A percentile compares a stretch with the other conserved stretches of the same genome.
These are phyloP conservation scores for Alternaria consortialis DNA, from an alignment of 2,329 filamentous ascomycete genomes.

Conservation along the genomic window DNA sequence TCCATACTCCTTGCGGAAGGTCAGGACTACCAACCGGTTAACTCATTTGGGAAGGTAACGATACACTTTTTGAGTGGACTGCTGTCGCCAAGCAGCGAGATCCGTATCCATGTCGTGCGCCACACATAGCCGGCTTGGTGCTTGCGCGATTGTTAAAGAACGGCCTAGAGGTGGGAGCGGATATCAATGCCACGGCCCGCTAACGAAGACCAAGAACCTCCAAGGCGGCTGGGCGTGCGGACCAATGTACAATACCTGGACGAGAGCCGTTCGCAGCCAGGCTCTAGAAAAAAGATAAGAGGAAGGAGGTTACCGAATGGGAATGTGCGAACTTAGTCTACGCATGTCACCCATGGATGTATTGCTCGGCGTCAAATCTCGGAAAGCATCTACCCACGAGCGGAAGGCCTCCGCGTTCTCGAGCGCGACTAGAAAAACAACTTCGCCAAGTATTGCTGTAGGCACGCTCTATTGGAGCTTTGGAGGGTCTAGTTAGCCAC, in stretches of 20 bases:
- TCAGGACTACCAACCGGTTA: slow-evolving; percentile 8
- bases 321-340: slow-evolving; percentile 10
- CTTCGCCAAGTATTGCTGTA: accelerated
- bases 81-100: slow-evolving; percentile 9
- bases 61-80: background rate
- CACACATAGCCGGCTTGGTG: slow-evolving; percentile 1
- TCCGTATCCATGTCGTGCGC: background rate
- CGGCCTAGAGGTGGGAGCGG: background rate
- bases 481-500: background rate
- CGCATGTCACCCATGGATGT: background rate
- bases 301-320: background rate
- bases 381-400: background rate
- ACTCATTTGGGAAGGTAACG: slow-evolving; percentile 17
- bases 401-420: background rate
- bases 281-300: slow-evolving; percentile 7
- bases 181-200: slow-evolving; percentile 5
- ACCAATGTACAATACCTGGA: slow-evolving; percentile 1
- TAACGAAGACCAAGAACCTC: slow-evolving; percentile 4
- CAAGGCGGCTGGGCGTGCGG: slow-evolving; percentile 4
- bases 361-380: slow-evolving; percentile 6
- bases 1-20: slow-evolving; percentile 25
- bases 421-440: background rate
- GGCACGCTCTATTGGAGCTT: background rate
- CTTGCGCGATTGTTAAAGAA: background rate
- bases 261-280: background rate